phyloP scores from a whole-genome alignment of 2,329 filamentous ascomycete species.

The Cercospora berteroae region DNA sequence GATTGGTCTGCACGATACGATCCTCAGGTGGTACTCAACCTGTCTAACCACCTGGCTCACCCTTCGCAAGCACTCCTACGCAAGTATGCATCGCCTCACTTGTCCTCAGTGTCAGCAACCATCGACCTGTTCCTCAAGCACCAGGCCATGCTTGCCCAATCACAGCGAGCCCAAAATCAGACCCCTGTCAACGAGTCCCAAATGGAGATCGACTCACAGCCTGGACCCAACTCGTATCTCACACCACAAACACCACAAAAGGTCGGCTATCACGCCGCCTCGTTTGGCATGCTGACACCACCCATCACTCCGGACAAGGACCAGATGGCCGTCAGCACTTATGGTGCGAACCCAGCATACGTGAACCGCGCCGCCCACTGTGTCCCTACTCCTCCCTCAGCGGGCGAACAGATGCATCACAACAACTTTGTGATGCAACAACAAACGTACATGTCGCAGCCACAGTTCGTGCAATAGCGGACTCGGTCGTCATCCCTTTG shows the following conservation, averaged over 20 bases:
- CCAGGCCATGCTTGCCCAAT: conserved; percentile 46
- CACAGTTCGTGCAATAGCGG: conserved; percentile 33
- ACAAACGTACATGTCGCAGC: conserved; percentile 30
- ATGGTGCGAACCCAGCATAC: conserved; percentile 29
- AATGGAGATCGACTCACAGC: conserved; percentile 30
- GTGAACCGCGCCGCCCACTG: conserved; percentile 28
- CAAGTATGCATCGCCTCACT: conserved; percentile 66
- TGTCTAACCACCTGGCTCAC: conserved; percentile 64
- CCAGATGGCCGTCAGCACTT: conserved; percentile 26
- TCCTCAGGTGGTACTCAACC: conserved; percentile 62
- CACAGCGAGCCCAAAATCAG: conserved; percentile 30
- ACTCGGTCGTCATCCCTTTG: neutral
- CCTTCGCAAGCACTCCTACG: conserved; percentile 66
- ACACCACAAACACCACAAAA: conserved; percentile 80
- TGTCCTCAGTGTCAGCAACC: conserved; percentile 62
- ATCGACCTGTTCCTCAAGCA: conserved; percentile 66
- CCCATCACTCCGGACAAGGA: conserved; percentile 75
- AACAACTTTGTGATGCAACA: conserved; percentile 21
- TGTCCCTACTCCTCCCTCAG: conserved; percentile 37
- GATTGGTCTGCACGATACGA: conserved; percentile 74
- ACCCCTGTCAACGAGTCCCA: conserved; percentile 23
- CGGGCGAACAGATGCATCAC: conserved; percentile 30
- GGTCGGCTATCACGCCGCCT: conserved; percentile 62
- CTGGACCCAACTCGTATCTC: conserved; percentile 44
- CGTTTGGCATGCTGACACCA: conserved; percentile 77